Evolutionary conservation across 2,329 filamentous ascomycete genomes (phyloP).

Genomic region (Fusarium pseudograminearum): DNA sequence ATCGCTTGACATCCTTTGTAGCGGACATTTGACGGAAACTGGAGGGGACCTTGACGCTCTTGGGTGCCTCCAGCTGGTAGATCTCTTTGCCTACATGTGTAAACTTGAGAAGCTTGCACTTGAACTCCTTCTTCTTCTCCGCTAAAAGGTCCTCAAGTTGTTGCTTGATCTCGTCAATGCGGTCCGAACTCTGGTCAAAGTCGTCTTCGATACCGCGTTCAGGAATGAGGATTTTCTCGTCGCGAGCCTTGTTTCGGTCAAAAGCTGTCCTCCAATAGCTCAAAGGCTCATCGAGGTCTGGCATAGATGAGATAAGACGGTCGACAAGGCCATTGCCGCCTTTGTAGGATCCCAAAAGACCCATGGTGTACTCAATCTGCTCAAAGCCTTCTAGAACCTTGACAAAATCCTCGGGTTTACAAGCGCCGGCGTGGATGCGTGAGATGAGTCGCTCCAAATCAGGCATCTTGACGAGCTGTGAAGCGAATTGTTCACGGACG

Average conservation of each 20-base stretch:
- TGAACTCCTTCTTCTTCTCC: slow-evolving; percentile 77
- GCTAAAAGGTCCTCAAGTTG: slow-evolving; percentile 79
- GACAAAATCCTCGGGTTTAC: slow-evolving; percentile 91
- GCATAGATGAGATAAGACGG: slow-evolving; percentile 86
- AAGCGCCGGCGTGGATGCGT: slow-evolving; percentile 91
- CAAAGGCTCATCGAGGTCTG: slow-evolving; percentile 79
- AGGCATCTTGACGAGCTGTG: slow-evolving; percentile 89
- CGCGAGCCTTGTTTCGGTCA: slow-evolving; percentile 81
- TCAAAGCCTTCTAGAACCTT: slow-evolving; percentile 95
- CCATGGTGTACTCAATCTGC: slow-evolving; percentile 95
- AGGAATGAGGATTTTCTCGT: slow-evolving; percentile 85
- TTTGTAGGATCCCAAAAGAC: slow-evolving; percentile 77
- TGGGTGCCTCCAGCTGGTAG: slow-evolving; percentile 94
- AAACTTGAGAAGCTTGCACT: slow-evolving; percentile 78
- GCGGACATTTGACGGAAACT: slow-evolving; percentile 97
- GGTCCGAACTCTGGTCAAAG: slow-evolving; percentile 85
- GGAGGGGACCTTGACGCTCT: slow-evolving; percentile 84
- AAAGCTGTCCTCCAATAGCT: slow-evolving; percentile 93
- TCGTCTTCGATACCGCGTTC: slow-evolving; percentile 89
- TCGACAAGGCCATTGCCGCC: slow-evolving; percentile 87
- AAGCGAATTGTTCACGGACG: slow-evolving; percentile 87
- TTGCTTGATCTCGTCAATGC: slow-evolving; percentile 79
- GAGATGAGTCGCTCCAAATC: slow-evolving; percentile 95
- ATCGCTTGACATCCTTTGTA: slow-evolving; percentile 89
- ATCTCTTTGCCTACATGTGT: slow-evolving; percentile 95